Evolutionary conservation across 306 rosid genomes (phyloP).

Genomic region (Lathyrus aphaca): DNA sequence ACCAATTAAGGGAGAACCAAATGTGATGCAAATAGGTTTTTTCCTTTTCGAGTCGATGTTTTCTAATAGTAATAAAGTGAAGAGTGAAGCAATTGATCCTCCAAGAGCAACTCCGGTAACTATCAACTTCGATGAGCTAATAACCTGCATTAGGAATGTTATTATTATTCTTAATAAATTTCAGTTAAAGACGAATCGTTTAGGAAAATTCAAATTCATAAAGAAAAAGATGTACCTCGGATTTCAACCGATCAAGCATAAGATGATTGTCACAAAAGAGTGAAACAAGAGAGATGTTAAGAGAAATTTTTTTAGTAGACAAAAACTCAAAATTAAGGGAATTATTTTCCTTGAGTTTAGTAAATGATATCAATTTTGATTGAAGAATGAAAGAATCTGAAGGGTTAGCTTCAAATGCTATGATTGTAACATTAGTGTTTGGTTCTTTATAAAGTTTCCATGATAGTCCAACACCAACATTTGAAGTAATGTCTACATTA

Average conservation of each 20-base stretch:
- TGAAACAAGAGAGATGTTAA: constrained; percentile 40
- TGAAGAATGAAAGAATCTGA: background rate
- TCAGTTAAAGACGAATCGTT: background rate
- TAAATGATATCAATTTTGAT: constrained; percentile 34
- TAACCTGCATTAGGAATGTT: constrained; percentile 31
- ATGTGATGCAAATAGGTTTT: constrained; percentile 74
- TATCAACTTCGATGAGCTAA: constrained; percentile 38
- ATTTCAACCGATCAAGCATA: constrained; percentile 40
- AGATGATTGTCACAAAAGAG: constrained; percentile 31
- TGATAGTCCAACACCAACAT: background rate
- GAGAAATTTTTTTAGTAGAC: constrained; percentile 36
- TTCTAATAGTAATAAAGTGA: constrained; percentile 61
- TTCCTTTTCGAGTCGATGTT: constrained; percentile 41
- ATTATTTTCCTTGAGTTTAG: background rate
- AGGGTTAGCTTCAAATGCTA: constrained; percentile 51
- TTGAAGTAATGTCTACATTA: background rate
- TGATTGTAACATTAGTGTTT: constrained; percentile 17
- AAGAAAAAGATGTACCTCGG: constrained; percentile 36
- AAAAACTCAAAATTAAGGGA: constrained; percentile 54
- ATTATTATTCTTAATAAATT: background rate
- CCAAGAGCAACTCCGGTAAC: constrained; percentile 66
- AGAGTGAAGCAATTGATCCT: constrained; percentile 76
- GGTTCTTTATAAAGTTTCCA: constrained; percentile 1
- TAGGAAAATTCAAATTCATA: background rate
- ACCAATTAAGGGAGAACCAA: constrained; percentile 71